These are phyloP conservation scores for Coemansia biformis DNA, from an alignment of 192 early-diverging fungal genomes.

Conservation along the genomic window DNA sequence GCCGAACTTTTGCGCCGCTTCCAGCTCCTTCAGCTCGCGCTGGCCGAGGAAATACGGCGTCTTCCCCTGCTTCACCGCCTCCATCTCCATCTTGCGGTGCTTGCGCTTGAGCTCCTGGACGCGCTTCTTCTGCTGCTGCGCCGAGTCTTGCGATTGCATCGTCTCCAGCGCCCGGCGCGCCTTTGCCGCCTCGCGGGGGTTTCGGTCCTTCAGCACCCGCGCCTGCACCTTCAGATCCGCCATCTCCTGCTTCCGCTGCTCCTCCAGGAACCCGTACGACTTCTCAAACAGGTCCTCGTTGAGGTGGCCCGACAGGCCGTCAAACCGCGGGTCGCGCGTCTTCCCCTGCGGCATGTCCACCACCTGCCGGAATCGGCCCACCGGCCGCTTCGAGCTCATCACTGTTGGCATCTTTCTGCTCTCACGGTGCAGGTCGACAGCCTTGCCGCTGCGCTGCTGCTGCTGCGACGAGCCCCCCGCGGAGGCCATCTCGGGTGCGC, in stretches of 20 bases:
- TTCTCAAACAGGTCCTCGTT: constrained; percentile 91
- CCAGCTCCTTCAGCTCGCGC: constrained; percentile 72
- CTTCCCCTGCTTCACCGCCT: constrained; percentile 81
- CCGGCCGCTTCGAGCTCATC: constrained; percentile 46
- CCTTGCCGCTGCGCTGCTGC: neutral
- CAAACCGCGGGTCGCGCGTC: constrained; percentile 89
- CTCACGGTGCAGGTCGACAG: constrained; percentile 14
- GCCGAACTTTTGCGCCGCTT: constrained; percentile 82
- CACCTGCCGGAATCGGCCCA: constrained; percentile 45
- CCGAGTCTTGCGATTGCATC: constrained; percentile 52
- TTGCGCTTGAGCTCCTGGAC: constrained; percentile 63
- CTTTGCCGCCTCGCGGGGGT: constrained; percentile 55
- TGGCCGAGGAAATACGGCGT: constrained; percentile 91
- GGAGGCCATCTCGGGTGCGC: constrained; percentile 8
- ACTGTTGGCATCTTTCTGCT: constrained; percentile 16
- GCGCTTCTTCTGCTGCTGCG: constrained; percentile 51
- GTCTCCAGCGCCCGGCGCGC: constrained; percentile 58
- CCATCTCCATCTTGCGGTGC: constrained; percentile 76
- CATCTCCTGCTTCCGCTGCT: constrained; percentile 73
- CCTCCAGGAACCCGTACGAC: constrained; percentile 84
- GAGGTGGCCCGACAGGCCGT: constrained; percentile 77
- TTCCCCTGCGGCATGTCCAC: constrained; percentile 21
- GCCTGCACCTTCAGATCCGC: constrained; percentile 60
- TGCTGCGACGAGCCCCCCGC: neutral
- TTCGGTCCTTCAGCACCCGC: constrained; percentile 55